Conservation (phyloP, 1,284 basidiomycete species). For the Vanrija humicola region DNA sequence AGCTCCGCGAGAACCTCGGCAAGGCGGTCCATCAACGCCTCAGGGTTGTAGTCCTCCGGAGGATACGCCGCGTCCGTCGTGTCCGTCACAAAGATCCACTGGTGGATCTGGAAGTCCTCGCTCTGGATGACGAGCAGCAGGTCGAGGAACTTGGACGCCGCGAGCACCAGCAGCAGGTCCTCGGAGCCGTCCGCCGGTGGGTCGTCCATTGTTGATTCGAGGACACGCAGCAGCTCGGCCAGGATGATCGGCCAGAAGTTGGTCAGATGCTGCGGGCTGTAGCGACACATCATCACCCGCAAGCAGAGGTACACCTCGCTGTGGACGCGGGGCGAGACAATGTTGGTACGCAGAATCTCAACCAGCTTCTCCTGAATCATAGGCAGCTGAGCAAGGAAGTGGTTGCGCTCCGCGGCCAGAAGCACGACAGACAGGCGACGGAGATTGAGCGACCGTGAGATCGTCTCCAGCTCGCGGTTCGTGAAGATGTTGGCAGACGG, state of each 20-base stretch:
- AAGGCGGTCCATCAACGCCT: conserved; percentile 84
- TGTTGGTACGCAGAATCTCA: conserved; percentile 74
- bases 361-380: conserved; percentile 95
- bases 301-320: conserved; percentile 92
- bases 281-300: conserved; percentile 83
- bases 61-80: conserved; percentile 92
- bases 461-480: conserved; percentile 89
- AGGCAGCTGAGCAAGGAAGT: conserved; percentile 84
- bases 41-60: conserved; percentile 74
- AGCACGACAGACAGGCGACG: conserved; percentile 82
- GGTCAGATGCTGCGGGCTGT: conserved; percentile 83
- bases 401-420: conserved; percentile 80
- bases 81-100: conserved; percentile 99
- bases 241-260: conserved; percentile 97
- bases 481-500: conserved; percentile 95
- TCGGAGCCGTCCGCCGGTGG: conserved; percentile 68
- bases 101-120: conserved; percentile 97
- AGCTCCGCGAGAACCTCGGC: conserved; percentile 69
- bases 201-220: conserved; percentile 53
- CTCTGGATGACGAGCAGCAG: conserved; percentile 86
- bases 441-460: conserved; percentile 80
- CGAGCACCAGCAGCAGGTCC: conserved; percentile 72
- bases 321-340: conserved; percentile 77
- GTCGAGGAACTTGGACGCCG: conserved; percentile 92
- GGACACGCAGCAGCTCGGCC: conserved; percentile 73